phyloP scores from a whole-genome alignment of 345 rosid species.

The Atalantia buxifolia region DNA sequence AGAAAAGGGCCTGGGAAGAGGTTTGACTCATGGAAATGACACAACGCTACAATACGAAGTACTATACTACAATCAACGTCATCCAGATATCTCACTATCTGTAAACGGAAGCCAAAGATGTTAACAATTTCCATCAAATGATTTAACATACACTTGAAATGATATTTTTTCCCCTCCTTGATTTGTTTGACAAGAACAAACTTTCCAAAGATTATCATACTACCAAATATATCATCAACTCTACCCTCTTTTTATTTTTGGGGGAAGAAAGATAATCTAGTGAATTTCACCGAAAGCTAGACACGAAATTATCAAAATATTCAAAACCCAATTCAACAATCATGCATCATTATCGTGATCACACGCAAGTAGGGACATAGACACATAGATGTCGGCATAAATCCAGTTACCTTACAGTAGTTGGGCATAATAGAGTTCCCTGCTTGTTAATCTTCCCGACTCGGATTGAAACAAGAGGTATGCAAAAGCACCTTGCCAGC shows the following conservation, averaged over 20 bases:
- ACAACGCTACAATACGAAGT: background rate
- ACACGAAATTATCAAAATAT: background rate
- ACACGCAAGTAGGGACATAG: background rate
- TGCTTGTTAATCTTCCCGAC: conserved; percentile 82
- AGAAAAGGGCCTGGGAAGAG: background rate
- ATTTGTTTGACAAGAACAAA: background rate
- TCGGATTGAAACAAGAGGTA: conserved; percentile 87
- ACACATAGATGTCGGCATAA: background rate
- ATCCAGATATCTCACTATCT: background rate
- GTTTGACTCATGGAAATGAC: background rate
- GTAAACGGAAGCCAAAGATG: background rate
- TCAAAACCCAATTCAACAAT: background rate
- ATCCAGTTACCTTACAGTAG: conserved; percentile 62
- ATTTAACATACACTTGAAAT: background rate
- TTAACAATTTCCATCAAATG: background rate
- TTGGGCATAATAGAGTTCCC: conserved; percentile 63
- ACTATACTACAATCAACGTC: background rate
- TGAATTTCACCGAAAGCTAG: background rate
- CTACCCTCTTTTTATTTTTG: background rate
- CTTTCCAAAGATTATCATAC: background rate
- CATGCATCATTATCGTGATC: background rate
- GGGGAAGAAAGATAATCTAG: background rate
- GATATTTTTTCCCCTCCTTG: background rate
- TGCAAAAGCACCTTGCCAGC: conserved; percentile 90
- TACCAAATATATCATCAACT: background rate